Percentiles rank a stretch among this genome's conserved stretches.
Conservation (phyloP, 2,329 filamentous ascomycete species). For the Pestalotiopsis sp. region DNA sequence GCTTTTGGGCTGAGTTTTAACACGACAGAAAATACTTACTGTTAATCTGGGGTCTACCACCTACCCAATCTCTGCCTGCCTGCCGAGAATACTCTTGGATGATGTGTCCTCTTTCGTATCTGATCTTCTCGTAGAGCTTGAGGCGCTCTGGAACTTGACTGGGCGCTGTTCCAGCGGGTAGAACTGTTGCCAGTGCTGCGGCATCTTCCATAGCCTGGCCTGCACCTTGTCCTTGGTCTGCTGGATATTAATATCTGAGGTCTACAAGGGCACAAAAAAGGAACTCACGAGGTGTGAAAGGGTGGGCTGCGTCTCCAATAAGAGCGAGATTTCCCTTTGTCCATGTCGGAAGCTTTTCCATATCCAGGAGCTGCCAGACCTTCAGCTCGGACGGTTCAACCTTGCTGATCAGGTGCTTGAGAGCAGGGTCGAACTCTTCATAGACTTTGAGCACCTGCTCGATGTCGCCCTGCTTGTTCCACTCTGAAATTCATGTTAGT, state of each 20-base stretch:
- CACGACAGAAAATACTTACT: slow-evolving; percentile 36
- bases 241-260: slow-evolving; percentile 11
- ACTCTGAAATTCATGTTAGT: slow-evolving; percentile 31
- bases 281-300: slow-evolving; percentile 61
- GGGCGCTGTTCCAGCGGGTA: slow-evolving; percentile 46
- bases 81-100: slow-evolving; percentile 62
- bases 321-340: slow-evolving; percentile 23
- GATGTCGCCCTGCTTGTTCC: slow-evolving; percentile 39
- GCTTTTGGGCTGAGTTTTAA: neutral
- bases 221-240: slow-evolving; percentile 38
- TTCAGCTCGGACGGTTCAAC: slow-evolving; percentile 49
- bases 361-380: slow-evolving; percentile 64
- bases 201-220: slow-evolving; percentile 70
- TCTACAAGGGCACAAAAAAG: neutral
- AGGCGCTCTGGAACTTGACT: slow-evolving; percentile 57
- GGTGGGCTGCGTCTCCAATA: slow-evolving; percentile 52
- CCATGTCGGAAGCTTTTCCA: slow-evolving; percentile 51
- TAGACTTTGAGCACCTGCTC: slow-evolving; percentile 41
- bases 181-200: slow-evolving; percentile 57
- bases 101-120: slow-evolving; percentile 57
- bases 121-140: slow-evolving; percentile 59
- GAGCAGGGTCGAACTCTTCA: slow-evolving; percentile 42
- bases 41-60: slow-evolving; percentile 36
- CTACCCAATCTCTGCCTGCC: slow-evolving; percentile 49
- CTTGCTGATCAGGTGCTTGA: slow-evolving; percentile 43